Base-by-base conservation (phyloP, 495 filamentous ascomycete species). In the Tuber magnatum region DNA sequence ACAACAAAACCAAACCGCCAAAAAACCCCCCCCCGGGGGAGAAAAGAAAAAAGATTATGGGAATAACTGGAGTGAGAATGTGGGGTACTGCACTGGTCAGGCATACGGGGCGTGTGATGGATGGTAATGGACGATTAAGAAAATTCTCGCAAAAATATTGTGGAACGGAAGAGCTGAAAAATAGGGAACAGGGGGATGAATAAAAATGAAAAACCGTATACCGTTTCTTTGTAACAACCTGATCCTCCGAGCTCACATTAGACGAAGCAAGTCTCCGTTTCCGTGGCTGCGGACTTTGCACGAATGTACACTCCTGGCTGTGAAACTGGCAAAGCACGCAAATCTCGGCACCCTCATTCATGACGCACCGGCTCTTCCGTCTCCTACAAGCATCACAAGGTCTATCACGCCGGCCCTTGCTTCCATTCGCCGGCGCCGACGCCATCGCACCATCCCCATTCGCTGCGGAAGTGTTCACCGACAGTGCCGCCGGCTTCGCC, bases 311-410 rank as follows among this genome's bases (percentile, higher is more conserved):
- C 41, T 88, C 87, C 80, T 87, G 86, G 68, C 86, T 87, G 78
- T 86, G 88, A 82, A 87, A 86, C 82, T 89, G 87, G 82, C 90
- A 91, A 46, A 89, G 85, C 74, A 90, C 85, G 82, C 90, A 91
- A 80, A 85, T 86, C 41, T 87, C 87, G 48, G 89, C 87, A 40
- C 89, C 90, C 68, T 90, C 89, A 82, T 93, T 92, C 85, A 97
- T 92, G 74, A 96, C 93, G 85, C 95, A 99, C 80, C 93, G 91
- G 80, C 90, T 93, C 84, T 94, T 93, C 82, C 94, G 87, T 84
- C 89, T 88, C 74, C 93, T 87, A 85, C 95, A 99, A 65, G 92
- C 91, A 86, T 94, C 92, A 84, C 90, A 91, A 10, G 84, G 88
- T 82, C 79, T 86, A 78, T 86, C 87, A 84, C 87, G 87, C 51